Evolutionary conservation across 306 rosid species (phyloP).

Genomic region (Neltuma alba): DNA sequence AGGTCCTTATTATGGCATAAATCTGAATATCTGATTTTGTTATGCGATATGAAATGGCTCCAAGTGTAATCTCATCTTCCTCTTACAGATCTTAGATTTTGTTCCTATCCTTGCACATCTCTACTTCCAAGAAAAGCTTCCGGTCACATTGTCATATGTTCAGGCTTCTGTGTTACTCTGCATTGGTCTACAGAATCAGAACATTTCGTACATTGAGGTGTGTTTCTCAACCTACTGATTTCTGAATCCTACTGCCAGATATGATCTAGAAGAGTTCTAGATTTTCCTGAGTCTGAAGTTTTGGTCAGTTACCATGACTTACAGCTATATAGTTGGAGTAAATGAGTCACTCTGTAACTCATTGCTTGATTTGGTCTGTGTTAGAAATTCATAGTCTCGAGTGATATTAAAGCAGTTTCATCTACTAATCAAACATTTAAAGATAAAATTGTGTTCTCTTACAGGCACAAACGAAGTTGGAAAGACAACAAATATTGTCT

Average conservation of each 20-base stretch:
- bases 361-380: conserved; percentile 7
- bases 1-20: neutral
- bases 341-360: neutral
- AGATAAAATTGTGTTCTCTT: conserved; percentile 30
- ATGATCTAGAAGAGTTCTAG: conserved; percentile 10
- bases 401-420: conserved; percentile 9
- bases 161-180: conserved; percentile 92
- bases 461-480: conserved; percentile 76
- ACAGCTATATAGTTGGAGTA: conserved; percentile 13
- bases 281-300: neutral
- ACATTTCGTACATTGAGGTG: conserved; percentile 78
- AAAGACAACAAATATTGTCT: conserved; percentile 82
- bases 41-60: conserved; percentile 19
- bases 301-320: neutral
- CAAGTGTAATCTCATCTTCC: conserved; percentile 22
- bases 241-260: conserved; percentile 3
- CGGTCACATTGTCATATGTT: conserved; percentile 65
- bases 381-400: conserved; percentile 1
- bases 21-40: neutral
- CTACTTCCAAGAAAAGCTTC: conserved; percentile 75
- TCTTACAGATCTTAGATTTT: conserved; percentile 77
- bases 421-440: neutral
- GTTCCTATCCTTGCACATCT: conserved; percentile 69
- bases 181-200: conserved; percentile 79
- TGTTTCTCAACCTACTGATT: conserved; percentile 36